Evolutionary conservation across 345 rosid genomes (phyloP), one percentile per base, ranked within the genome.

Genomic region (Aurinia saxatilis): DNA sequence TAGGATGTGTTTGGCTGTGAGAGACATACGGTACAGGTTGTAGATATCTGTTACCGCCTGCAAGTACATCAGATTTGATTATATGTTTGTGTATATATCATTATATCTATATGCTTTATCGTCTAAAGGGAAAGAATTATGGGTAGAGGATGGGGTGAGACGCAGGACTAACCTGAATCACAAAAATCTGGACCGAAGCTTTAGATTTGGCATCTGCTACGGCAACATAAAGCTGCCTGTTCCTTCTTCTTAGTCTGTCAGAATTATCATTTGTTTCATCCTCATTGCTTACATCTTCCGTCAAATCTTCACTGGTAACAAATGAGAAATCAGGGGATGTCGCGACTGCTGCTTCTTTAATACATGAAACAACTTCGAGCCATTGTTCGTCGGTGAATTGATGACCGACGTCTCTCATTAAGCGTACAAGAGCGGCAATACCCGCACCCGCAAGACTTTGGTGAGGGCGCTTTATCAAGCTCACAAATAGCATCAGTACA

Each of bases 401-500:
- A 72, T 87, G 77, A 29, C 97, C 97, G 34, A 84, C 83, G 66
- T 85, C 89, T 78, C 82, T 90, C 95, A 90, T 85, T 81, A 90
- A 75, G 33, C 97, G 87, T 30, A 90, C 95, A 70, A 87, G 84
- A 14, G 95, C 88, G n/a, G 90, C 93, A 54, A 90, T 85, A 33
- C 97, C 97, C 66, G 89, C 89, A 65, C 97, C 95, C 54, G 95
- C 91, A 59, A 85, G 93, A 74, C 92, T 87, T 73, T 90, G 93
- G 76, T 90, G 95, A 74, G 95, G 97, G 27, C 93, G 97, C 67
- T 69, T 81, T 38, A 87, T 90, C 75, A 90, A 83, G 79, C 95
- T 90, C 45, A 90, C 84, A 13, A 90, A 79, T 67, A 90, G 88
- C 73, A 68, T 69, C 70, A 90, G 72, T 68, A 87, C 95, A 72